Percentiles rank a stretch among this genome's conserved stretches.
Conservation (phyloP, 495 filamentous ascomycete genomes). For the Aspergillus egyptiacus region DNA sequence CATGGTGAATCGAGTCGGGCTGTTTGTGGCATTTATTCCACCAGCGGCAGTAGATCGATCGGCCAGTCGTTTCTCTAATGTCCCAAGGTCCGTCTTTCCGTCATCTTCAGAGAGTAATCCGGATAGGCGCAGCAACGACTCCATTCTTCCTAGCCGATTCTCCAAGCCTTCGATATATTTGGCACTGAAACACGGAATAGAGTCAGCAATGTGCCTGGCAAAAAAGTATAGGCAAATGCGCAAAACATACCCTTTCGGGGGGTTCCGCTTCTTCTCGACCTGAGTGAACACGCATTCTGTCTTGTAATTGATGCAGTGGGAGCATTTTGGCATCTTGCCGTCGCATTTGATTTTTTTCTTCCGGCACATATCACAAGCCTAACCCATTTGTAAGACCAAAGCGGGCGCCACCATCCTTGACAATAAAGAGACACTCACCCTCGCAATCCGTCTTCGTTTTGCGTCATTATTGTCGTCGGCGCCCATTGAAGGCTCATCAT, state of each 20-base stretch:
- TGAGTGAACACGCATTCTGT: conserved; percentile 96
- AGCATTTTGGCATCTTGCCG: conserved; percentile 89
- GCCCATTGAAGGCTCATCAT: conserved; percentile 44
- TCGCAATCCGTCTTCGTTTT: conserved; percentile 88
- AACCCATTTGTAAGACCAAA: conserved; percentile 7
- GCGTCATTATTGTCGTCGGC: conserved; percentile 65
- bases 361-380: conserved; percentile 98
- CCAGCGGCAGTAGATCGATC: conserved; percentile 49
- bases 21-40: conserved; percentile 34
- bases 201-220: conserved; percentile 13
- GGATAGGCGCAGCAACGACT: conserved; percentile 78
- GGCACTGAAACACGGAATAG: conserved; percentile 51
- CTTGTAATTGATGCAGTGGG: conserved; percentile 97
- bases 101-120: conserved; percentile 85
- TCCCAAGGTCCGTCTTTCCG: conserved; percentile 81
- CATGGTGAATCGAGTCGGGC: conserved; percentile 24
- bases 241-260: conserved; percentile 79
- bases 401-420: neutral
- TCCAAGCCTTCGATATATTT: conserved; percentile 98
- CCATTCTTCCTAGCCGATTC: conserved; percentile 91
- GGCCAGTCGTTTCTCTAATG: conserved; percentile 73
- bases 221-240: neutral
- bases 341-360: conserved; percentile 99
- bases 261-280: conserved; percentile 97
- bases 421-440: conserved; percentile 50